Conservation (phyloP, 1,139 yeast genomes). For the Geotrichum citri-aurantii region DNA sequence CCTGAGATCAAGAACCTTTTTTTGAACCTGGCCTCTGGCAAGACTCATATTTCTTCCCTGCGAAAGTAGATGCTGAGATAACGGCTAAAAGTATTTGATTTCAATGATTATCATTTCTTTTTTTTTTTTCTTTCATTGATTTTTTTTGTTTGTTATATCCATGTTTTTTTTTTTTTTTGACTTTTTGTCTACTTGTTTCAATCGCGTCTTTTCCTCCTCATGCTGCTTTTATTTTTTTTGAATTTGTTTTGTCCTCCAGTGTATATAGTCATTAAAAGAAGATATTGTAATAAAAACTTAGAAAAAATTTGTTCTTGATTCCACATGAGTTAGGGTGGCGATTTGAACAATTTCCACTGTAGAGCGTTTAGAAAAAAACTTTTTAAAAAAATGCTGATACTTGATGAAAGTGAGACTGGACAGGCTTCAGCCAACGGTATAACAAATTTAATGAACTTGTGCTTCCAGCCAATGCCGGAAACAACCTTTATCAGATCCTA, state of each 20-base stretch:
- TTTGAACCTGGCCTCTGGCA: slow-evolving; percentile 28
- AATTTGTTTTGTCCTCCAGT: neutral
- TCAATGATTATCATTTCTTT: neutral
- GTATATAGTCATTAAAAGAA: neutral
- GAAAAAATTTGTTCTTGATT: neutral
- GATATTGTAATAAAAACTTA: neutral
- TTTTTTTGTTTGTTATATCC: neutral
- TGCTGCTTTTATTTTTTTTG: neutral
- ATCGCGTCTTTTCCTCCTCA: no score
- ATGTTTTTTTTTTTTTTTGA: neutral
- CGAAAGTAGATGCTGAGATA: slow-evolving; percentile 14
- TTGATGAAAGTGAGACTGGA: neutral
- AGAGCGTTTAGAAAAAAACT: no score
- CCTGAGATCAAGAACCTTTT: slow-evolving; percentile 25
- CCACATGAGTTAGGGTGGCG: neutral
- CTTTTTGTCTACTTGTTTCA: no score
- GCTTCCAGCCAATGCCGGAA: neutral
- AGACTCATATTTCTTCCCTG: slow-evolving; percentile 22
- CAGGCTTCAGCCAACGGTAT: neutral
- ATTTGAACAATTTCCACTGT: neutral
- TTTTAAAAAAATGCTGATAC: neutral
- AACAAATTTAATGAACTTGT: neutral
- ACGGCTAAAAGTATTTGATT: neutral
- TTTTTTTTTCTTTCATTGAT: neutral
- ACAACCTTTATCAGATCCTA: neutral